A percentile compares a stretch with the other conserved stretches of the same genome.
Evolutionary conservation across 208 protist genomes (phyloP).

Genomic region (Leptomonas pyrrhocoris): DNA sequence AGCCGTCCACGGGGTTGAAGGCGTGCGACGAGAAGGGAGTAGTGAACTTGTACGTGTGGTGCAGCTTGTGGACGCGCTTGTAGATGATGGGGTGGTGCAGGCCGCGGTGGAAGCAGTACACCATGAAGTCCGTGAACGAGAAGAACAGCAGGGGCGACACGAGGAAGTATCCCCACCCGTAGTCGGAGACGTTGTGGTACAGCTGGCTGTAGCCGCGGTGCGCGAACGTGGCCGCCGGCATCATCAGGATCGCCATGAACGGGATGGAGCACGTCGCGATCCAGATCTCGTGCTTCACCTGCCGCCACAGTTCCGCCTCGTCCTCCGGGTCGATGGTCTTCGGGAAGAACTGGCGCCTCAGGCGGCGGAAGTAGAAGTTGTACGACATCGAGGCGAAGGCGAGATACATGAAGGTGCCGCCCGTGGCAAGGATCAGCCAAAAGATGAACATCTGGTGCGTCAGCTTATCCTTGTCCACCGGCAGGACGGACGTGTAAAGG

Average conservation of each 20-base stretch:
- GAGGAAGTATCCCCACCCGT: constrained; percentile 76
- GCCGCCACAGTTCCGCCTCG: constrained; percentile 43
- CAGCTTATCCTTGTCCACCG: constrained; percentile 58
- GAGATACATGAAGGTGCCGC: constrained; percentile 68
- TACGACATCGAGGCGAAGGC: constrained; percentile 60
- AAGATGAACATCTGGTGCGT: constrained; percentile 68
- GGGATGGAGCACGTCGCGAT: constrained; percentile 80
- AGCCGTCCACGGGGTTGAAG: constrained; percentile 94
- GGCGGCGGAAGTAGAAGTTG: constrained; percentile 55
- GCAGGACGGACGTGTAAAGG: constrained; percentile 56
- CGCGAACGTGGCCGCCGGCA: constrained; percentile 65
- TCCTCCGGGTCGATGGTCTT: constrained; percentile 67
- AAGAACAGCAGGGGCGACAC: constrained; percentile 81
- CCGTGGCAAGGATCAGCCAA: constrained; percentile 75
- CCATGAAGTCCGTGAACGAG: constrained; percentile 92
- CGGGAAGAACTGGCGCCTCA: constrained; percentile 69
- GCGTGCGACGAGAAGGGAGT: constrained; percentile 93
- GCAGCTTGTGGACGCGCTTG: constrained; percentile 90
- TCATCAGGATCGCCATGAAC: constrained; percentile 80
- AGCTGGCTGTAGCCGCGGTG: constrained; percentile 81
- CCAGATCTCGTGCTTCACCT: constrained; percentile 75
- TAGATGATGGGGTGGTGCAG: constrained; percentile 92
- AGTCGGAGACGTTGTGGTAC: constrained; percentile 81
- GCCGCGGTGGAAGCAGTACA: constrained; percentile 95
- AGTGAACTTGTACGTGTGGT: constrained; percentile 90